Conservation (phyloP, 2,329 filamentous ascomycete genomes). For the Chrysoporthe cubensis region DNA sequence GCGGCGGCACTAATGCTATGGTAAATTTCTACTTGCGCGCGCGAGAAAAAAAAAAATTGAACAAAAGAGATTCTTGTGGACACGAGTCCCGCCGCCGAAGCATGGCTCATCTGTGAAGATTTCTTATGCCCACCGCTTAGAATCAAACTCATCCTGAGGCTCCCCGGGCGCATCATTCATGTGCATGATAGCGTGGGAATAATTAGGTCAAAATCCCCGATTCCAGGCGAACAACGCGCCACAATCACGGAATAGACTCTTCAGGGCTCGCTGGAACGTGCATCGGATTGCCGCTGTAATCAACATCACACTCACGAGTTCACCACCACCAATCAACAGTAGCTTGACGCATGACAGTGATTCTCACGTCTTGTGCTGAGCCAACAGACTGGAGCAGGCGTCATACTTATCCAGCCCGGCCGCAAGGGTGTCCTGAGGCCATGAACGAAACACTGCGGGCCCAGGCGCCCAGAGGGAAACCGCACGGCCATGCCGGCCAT, state of each 20-base stretch:
- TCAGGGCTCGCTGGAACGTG: not conserved
- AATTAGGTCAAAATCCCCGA: no score
- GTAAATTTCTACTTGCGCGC: not conserved
- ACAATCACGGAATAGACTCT: not conserved
- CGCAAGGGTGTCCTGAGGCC: not conserved
- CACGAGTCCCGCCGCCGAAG: no score
- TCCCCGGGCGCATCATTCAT: no score
- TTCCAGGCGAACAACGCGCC: no score
- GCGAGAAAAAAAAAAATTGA: no score
- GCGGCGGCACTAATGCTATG: not conserved
- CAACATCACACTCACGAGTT: not conserved
- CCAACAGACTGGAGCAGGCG: not conserved
- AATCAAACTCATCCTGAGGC: no score
- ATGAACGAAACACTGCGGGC: constrained; percentile 3
- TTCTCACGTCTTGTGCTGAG: not conserved
- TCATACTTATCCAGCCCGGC: constrained; percentile 1
- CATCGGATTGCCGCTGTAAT: not conserved
- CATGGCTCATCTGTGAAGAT: no score
- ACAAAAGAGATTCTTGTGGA: no score
- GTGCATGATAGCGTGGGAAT: no score
- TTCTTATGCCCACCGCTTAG: no score
- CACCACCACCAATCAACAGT: not conserved
- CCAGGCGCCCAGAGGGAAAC: not conserved
- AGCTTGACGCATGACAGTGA: not conserved
- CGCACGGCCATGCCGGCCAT: not conserved